Evolutionary conservation across 768 basidiomycete genomes (phyloP).

Genomic region (Steccherinum ochraceum): DNA sequence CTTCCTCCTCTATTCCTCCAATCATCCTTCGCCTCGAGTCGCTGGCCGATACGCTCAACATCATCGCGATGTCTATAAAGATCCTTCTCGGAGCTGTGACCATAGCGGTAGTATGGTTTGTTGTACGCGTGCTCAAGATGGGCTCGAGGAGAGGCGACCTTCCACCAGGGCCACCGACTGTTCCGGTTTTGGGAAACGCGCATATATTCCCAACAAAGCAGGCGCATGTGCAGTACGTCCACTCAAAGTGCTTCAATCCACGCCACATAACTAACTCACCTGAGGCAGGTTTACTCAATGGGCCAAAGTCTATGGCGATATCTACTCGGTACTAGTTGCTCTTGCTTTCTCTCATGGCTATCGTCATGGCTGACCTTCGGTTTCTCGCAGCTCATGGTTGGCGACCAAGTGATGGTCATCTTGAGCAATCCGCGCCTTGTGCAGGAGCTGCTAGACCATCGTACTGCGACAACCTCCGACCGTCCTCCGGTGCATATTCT

Average conservation of each 20-base stretch:
- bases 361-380: no score
- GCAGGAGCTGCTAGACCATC: background rate
- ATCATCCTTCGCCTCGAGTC: no score
- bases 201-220: background rate
- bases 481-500: background rate
- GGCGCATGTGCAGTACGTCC: constrained; percentile 3
- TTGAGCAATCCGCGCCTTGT: background rate
- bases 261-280: background rate
- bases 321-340: background rate
- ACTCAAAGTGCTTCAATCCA: background rate
- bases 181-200: background rate
- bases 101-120: background rate
- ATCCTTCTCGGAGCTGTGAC: background rate
- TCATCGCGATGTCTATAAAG: background rate
- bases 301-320: background rate
- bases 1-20: no score
- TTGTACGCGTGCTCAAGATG: background rate
- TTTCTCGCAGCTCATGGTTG: background rate
- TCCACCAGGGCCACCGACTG: background rate
- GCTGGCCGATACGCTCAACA: no score
- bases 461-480: background rate
- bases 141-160: background rate
- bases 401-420: background rate
- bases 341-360: no score
- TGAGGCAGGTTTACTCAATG: background rate